Evolutionary conservation across 2,329 filamentous ascomycete species (phyloP), one percentile per base, ranked within the genome.

Genomic region (Aspergillus fumigatus): DNA sequence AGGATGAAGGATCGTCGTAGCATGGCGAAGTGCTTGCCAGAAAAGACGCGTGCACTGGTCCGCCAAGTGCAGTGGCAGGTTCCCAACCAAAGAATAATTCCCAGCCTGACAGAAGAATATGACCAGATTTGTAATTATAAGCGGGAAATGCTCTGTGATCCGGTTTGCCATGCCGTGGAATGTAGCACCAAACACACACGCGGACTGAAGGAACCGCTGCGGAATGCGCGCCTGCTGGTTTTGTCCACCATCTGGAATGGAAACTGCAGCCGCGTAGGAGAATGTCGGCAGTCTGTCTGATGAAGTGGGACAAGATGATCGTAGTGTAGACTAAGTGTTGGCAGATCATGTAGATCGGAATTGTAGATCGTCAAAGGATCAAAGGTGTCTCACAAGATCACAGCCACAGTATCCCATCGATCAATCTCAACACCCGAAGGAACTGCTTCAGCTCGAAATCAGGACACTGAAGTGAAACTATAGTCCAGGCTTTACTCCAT

Each of bases 131-230:
- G 59, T 59, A 58, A 57, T 59, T 41, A 59, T 59, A 58, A 23
- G 41, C 27, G 52, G 62, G 64, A 62, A 64, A 66, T 66, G 64
- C 51, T 53, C 55, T 49, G 50, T 26, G 40, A 41, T 40, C 48
- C 50, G 47, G 51, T 40, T 52, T 50, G 60, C 64, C 60, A 60
- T 59, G n/a, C 48, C 43, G 51, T 54, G 52, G 64, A 66, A 66
- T 66, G 64, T 56, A 57, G 50, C 57, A 53, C 50, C 48, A 54
- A 4, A 50, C 59, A 45, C 41, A 45, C 41, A 23, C 21, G 43
- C 43, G 21, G 43, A 25, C 21, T n/a, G 43, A 47, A 25, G 43
- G 23, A 47, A 26, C 26, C 19, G 50, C 25, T 48, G n/a, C 17
- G 61, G 64, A 64, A 66, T 66, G 62, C 52, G 27, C 38, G 43